Conservation (phyloP, 2,329 filamentous ascomycete species). For the Fusarium nisikadoi region DNA sequence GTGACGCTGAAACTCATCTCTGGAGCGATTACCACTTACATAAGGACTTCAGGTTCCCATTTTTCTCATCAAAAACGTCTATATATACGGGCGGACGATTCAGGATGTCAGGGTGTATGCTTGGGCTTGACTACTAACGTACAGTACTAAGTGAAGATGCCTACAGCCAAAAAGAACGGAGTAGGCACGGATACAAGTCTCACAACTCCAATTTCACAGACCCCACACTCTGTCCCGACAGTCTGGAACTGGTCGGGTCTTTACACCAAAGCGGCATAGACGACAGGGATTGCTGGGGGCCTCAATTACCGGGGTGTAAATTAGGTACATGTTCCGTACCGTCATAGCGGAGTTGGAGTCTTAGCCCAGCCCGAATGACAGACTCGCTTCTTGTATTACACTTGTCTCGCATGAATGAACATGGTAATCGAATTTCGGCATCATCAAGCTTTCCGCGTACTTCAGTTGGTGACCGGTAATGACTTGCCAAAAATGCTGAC, state of each 20-base stretch:
- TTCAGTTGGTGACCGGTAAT: neutral
- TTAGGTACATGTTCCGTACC: conserved; percentile 13
- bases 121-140: neutral
- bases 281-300: conserved; percentile 38
- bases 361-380: neutral
- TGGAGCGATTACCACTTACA: neutral
- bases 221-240: conserved; percentile 42
- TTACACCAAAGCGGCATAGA: conserved; percentile 41
- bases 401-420: conserved; percentile 26
- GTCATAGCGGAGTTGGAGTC: conserved; percentile 10
- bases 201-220: conserved; percentile 38
- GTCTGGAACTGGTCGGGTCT: conserved; percentile 38
- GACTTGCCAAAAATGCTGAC: neutral
- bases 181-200: conserved; percentile 13
- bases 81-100: neutral
- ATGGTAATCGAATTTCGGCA: conserved; percentile 25
- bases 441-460: neutral
- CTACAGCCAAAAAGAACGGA: neutral
- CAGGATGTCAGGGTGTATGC: neutral
- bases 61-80: neutral
- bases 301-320: conserved; percentile 40
- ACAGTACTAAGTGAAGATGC: neutral
- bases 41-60: neutral
- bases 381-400: conserved; percentile 8
- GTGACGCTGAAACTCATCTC: neutral